A percentile compares a stretch with the other conserved stretches of the same genome.
These are phyloP conservation scores for Microbotryum violaceum DNA, from an alignment of 1,284 basidiomycete genomes.

Conservation along the genomic window DNA sequence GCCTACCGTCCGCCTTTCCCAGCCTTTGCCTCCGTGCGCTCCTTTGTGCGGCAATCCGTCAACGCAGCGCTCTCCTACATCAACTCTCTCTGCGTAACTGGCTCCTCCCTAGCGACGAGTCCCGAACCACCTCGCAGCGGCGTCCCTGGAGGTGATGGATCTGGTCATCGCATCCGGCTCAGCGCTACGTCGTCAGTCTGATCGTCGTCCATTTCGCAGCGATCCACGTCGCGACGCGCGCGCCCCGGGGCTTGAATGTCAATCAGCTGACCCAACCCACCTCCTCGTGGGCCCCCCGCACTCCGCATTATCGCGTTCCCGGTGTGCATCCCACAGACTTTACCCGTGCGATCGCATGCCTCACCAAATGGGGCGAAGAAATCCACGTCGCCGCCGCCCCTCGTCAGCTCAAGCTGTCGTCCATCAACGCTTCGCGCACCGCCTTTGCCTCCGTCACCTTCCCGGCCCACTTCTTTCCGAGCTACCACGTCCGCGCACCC, in stretches of 20 bases:
- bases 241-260: neutral
- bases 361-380: slow-evolving; percentile 31
- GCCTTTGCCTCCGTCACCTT: slow-evolving; percentile 33
- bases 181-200: neutral
- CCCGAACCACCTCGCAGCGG: too few relatives aligned
- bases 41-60: too few relatives aligned
- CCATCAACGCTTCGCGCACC: slow-evolving; percentile 31
- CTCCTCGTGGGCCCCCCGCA: slow-evolving; percentile 4
- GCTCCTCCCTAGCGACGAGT: too few relatives aligned
- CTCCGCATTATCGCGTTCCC: neutral
- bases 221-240: neutral
- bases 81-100: too few relatives aligned
- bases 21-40: too few relatives aligned
- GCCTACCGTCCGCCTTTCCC: too few relatives aligned
- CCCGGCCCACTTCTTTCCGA: slow-evolving; percentile 29
- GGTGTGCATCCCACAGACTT: slow-evolving; percentile 24
- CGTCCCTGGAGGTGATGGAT: too few relatives aligned
- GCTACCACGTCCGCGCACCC: slow-evolving; percentile 9
- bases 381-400: slow-evolving; percentile 21
- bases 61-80: too few relatives aligned
- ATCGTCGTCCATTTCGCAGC: neutral
- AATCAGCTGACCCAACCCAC: slow-evolving; percentile 12
- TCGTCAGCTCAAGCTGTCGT: slow-evolving; percentile 30
- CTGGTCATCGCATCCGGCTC: too few relatives aligned
- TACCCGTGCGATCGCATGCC: slow-evolving; percentile 27